Conservation (phyloP, 306 rosid genomes). For the Pachyrhizus erosus region DNA sequence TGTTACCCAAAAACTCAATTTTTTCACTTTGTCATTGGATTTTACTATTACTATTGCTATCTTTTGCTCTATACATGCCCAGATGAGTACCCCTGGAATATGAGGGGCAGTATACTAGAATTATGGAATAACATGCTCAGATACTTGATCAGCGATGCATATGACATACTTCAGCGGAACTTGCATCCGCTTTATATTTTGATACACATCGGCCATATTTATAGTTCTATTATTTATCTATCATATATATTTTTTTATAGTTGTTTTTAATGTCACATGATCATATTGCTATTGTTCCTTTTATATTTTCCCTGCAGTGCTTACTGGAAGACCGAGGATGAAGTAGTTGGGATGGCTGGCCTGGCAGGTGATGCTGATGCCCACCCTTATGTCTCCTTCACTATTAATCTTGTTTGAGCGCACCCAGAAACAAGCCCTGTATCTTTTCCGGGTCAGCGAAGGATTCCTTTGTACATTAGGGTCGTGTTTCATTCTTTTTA, state of each 20-base stretch:
- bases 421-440: constrained; percentile 7
- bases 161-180: background rate
- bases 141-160: background rate
- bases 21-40: background rate
- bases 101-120: background rate
- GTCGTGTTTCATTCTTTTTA: constrained; percentile 42
- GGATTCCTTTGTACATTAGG: constrained; percentile 57
- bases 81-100: background rate
- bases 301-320: constrained; percentile 54
- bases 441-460: constrained; percentile 32
- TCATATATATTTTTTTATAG: background rate
- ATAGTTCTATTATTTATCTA: constrained; percentile 11
- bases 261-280: background rate
- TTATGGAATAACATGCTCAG: background rate
- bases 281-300: background rate
- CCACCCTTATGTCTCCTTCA: constrained; percentile 81
- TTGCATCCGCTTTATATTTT: background rate
- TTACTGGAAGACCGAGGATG: constrained; percentile 79
- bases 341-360: constrained; percentile 79
- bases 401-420: constrained; percentile 67
- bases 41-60: background rate
- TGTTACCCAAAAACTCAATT: background rate
- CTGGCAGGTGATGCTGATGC: constrained; percentile 72
- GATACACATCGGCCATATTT: background rate
- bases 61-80: background rate